Evolutionary conservation across 129 eudicot species (phyloP).

Genomic region (Mikania micrantha): DNA sequence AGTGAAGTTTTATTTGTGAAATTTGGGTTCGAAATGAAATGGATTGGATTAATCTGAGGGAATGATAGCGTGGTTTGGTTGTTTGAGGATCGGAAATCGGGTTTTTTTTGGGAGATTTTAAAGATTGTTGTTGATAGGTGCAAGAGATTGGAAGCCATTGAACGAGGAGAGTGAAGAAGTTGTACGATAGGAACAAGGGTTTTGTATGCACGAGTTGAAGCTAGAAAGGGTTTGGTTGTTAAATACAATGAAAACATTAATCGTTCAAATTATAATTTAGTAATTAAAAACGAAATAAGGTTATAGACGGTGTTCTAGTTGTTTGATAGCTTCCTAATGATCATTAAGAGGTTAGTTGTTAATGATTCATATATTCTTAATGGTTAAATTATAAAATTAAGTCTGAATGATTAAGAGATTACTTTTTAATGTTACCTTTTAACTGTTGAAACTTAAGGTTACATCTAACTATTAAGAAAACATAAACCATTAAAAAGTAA

Average conservation of each 20-base stretch:
- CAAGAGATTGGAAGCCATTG: slow-evolving; percentile 53
- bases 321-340: too few relatives aligned
- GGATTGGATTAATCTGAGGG: slow-evolving; percentile 9
- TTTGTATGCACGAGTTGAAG: background rate
- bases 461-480: too few relatives aligned
- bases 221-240: slow-evolving; percentile 5
- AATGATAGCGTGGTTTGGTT: slow-evolving; percentile 15
- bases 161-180: background rate
- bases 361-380: too few relatives aligned
- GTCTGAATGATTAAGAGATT: too few relatives aligned
- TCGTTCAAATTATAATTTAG: background rate
- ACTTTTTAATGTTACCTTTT: too few relatives aligned
- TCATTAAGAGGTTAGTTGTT: too few relatives aligned
- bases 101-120: slow-evolving; percentile 22
- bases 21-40: slow-evolving; percentile 25
- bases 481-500: too few relatives aligned
- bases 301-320: too few relatives aligned
- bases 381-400: too few relatives aligned
- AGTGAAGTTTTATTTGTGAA: slow-evolving; percentile 8
- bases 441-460: too few relatives aligned
- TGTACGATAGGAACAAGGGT: slow-evolving; percentile 17
- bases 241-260: background rate
- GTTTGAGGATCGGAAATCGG: slow-evolving; percentile 14
- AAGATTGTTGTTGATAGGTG: slow-evolving; percentile 26
- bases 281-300: too few relatives aligned